A percentile compares a stretch with the other conserved stretches of the same genome.
Evolutionary conservation across 805 yeast genomes (phyloP).

Genomic region (Cyberlindnera amylophila): DNA sequence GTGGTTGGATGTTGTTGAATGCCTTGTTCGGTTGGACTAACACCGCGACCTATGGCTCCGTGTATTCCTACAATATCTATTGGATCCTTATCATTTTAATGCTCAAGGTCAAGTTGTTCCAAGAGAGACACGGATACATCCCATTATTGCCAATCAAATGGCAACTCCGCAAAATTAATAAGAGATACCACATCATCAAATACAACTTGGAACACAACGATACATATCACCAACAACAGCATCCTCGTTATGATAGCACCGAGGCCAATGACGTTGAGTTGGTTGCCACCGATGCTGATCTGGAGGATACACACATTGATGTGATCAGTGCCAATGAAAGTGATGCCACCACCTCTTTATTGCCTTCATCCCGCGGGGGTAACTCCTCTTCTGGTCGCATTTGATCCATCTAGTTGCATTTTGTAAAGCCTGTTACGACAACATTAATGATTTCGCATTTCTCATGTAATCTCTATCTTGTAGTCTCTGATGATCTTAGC

Average conservation of each 20-base stretch:
- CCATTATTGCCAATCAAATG: constrained; percentile 60
- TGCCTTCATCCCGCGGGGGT: constrained; percentile 13
- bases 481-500: no score
- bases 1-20: constrained; percentile 87
- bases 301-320: constrained; percentile 3
- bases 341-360: constrained; percentile 20
- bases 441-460: no score
- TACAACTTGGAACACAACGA: constrained; percentile 32
- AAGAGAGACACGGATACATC: constrained; percentile 55
- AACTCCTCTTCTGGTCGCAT: background rate
- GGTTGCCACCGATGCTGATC: constrained; percentile 1
- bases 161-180: constrained; percentile 53
- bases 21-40: constrained; percentile 94
- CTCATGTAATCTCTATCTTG: no score
- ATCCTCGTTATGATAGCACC: constrained; percentile 11
- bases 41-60: constrained; percentile 88
- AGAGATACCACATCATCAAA: constrained; percentile 33
- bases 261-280: constrained; percentile 11
- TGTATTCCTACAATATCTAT: constrained; percentile 64
- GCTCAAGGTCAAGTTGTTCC: constrained; percentile 43
- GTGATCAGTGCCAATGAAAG: constrained; percentile 14
- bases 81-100: constrained; percentile 56
- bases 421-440: background rate
- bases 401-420: background rate
- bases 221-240: constrained; percentile 20